Percentiles rank a stretch among this genome's conserved stretches.
phyloP scores from a whole-genome alignment of 495 filamentous ascomycete genomes.

The Friedmanniomyces endolithicus region DNA sequence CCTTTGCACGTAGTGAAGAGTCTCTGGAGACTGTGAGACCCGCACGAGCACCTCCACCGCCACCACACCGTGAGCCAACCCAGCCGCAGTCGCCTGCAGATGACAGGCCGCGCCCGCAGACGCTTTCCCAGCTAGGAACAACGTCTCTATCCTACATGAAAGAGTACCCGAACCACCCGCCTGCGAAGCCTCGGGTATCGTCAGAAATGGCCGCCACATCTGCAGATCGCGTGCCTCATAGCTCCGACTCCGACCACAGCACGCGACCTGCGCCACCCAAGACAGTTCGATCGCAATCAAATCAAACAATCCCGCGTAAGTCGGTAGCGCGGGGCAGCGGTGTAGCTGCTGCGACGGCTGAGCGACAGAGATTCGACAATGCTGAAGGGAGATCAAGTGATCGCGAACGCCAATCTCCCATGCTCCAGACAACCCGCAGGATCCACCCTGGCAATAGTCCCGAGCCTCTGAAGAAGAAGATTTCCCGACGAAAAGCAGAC shows the following conservation, averaged over 20 bases:
- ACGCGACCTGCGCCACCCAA: constrained; percentile 4
- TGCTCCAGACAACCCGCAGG: not conserved
- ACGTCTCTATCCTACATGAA: constrained; percentile 25
- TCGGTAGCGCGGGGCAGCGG: constrained; percentile 14
- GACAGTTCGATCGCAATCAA: constrained; percentile 11
- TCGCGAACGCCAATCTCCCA: not conserved
- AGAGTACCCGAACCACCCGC: constrained; percentile 25
- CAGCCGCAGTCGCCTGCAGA: not conserved
- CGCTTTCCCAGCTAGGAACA: constrained; percentile 4
- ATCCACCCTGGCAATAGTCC: constrained; percentile 4
- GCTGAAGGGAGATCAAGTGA: not conserved
- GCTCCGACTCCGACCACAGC: constrained; percentile 4
- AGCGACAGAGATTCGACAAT: constrained; percentile 15
- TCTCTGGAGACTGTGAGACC: constrained; percentile 14
- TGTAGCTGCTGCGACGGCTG: constrained; percentile 10
- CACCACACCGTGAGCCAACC: not conserved
- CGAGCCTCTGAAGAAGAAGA: not conserved
- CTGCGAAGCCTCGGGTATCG: constrained; percentile 14
- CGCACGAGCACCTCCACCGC: constrained; percentile 11
- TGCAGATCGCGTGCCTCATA: not conserved
- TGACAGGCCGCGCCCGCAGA: constrained; percentile 3
- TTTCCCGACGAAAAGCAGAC: constrained; percentile 4
- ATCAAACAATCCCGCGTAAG: constrained; percentile 15
- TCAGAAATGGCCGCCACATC: not conserved
- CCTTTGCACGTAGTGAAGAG: constrained; percentile 15